Base-by-base conservation (phyloP, 495 filamentous ascomycete genomes). In the Aspergillus affinis region DNA sequence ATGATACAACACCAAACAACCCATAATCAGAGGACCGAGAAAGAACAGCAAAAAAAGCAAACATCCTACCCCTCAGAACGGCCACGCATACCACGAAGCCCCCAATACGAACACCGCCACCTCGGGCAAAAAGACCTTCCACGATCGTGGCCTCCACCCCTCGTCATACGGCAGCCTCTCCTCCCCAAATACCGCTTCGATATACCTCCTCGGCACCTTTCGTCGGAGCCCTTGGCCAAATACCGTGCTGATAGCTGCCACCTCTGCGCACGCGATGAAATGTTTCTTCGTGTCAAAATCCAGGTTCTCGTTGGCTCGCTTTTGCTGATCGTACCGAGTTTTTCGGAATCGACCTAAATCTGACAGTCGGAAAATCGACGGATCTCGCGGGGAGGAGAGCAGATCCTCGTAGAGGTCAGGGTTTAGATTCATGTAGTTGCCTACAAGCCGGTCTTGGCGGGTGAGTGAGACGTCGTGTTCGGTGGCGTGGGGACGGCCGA, bases 401-500 rank as follows among this genome's bases (percentile, higher is more conserved):
- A 65, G 51, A 17, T 30, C 41, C 5, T 47, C 26, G 55, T 65
- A 65, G 9, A 61, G 55, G 19, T 44, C 55, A 0, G 48, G 20
- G 23, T 65, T 55, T 8, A 58, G 51, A 21, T 44, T 0, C 13
- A 65, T 61, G 45, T 17, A 54, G 54, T 65, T 57, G 27, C 63
- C 63, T 7, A 65, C 17, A 1, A 36, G 57, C 45, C 63, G 63
- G 54, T 65, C 63, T 41, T 62, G 57, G 15, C 63, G 59, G 8
- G 56, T 62, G 18, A 65, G n/a, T 0, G 63, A 65, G 13, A 62
- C 56, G 50, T 65, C 63, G 51, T 65, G 63, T 47, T 65, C 63
- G 36, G 60, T 53, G 48, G 56, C 56, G 45, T 65, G 59, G 3
- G 60, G 59, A 0, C 63, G 56, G 15, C 63, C 60, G 26, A 65